phyloP scores from a whole-genome alignment of 805 yeast genomes.

The Metschnikowia shivogae region DNA sequence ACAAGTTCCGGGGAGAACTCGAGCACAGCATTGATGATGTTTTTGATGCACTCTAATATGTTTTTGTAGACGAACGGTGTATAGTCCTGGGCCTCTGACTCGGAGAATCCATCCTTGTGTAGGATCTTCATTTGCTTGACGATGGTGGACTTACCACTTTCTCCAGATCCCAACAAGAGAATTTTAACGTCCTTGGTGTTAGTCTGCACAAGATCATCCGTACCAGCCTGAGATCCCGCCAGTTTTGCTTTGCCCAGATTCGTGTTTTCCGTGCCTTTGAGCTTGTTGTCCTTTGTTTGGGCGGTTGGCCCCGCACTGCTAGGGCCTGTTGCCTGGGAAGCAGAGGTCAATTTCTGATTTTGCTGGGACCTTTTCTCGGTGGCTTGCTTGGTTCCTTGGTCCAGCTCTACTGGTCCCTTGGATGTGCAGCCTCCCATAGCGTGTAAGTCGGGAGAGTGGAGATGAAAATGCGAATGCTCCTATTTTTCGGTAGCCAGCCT shows the following conservation, averaged over 20 bases:
- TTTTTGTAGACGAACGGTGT: slow-evolving; percentile 77
- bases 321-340: background rate
- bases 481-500: slow-evolving; percentile 2
- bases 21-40: slow-evolving; percentile 61
- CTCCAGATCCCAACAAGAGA: slow-evolving; percentile 82
- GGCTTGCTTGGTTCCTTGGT: background rate
- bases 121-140: slow-evolving; percentile 78
- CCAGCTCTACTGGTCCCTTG: slow-evolving; percentile 5
- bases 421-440: slow-evolving; percentile 7
- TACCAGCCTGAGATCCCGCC: slow-evolving; percentile 2
- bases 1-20: slow-evolving; percentile 45
- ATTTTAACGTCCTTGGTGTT: slow-evolving; percentile 58
- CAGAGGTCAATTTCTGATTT: background rate
- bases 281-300: background rate
- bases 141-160: slow-evolving; percentile 76
- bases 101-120: slow-evolving; percentile 66
- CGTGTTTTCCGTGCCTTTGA: background rate
- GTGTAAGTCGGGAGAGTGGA: background rate
- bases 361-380: slow-evolving; percentile 1
- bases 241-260: background rate
- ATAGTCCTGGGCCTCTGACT: slow-evolving; percentile 69
- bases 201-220: slow-evolving; percentile 9
- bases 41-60: slow-evolving; percentile 70
- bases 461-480: slow-evolving; percentile 4
- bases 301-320: background rate